phyloP scores from a whole-genome alignment of 2,329 filamentous ascomycete genomes.

The Chaetomium sp. region DNA sequence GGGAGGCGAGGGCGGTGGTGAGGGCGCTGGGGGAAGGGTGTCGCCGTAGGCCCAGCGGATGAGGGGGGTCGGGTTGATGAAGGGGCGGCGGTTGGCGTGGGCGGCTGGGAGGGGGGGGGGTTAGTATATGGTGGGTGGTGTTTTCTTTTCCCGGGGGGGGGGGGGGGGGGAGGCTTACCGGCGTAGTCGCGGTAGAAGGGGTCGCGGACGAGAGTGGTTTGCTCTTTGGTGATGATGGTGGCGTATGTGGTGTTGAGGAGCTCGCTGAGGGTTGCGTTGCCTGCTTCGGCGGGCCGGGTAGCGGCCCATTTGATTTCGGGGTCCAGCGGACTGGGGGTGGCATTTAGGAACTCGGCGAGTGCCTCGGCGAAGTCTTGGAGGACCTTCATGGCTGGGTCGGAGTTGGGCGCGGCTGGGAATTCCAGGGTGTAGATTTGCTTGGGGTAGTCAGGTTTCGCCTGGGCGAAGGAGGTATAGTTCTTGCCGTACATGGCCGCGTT shows the following conservation, averaged over 20 bases:
- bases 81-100: conserved; percentile 42
- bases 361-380: conserved; percentile 37
- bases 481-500: conserved; percentile 32
- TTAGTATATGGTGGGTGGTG: not conserved
- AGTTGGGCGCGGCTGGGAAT: conserved; percentile 32
- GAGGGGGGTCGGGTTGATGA: conserved; percentile 43
- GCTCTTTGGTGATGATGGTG: conserved; percentile 44
- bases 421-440: conserved; percentile 39
- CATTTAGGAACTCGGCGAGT: conserved; percentile 38
- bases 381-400: conserved; percentile 29
- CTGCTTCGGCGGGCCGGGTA: conserved; percentile 32
- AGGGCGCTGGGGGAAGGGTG: conserved; percentile 34
- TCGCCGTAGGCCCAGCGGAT: conserved; percentile 44
- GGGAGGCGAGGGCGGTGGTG: conserved; percentile 50
- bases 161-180: conserved; percentile 27
- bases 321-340: conserved; percentile 29
- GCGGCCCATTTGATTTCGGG: conserved; percentile 37
- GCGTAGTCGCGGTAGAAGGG: conserved; percentile 46
- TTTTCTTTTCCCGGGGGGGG: too few species aligned
- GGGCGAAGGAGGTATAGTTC: conserved; percentile 38
- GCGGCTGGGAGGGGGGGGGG: conserved; percentile 30
- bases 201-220: conserved; percentile 43
- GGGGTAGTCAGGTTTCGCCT: conserved; percentile 36
- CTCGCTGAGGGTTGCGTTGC: conserved; percentile 28
- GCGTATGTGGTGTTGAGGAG: conserved; percentile 43